Base-by-base conservation (phyloP, 805 yeast genomes). In the Scheffersomyces coipomensis region DNA sequence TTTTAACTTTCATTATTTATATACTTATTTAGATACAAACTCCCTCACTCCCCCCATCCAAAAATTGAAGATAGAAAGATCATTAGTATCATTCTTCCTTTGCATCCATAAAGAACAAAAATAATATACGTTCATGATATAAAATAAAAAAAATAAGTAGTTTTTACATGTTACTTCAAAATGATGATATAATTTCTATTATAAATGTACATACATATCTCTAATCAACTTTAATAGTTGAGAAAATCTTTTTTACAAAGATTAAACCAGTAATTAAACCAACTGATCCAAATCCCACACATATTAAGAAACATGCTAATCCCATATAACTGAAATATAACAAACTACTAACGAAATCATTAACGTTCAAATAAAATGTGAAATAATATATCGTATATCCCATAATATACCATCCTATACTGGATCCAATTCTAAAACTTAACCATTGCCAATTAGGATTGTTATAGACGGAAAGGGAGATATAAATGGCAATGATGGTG, bases 381-480 rank as follows among this genome's bases (percentile, higher is more conserved):
- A 79, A 76, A 57, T 88, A 87, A 54, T 83, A 85, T 16, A 83
- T 52, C 5, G 91, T 76, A 56, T 85, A 88, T 7, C 70, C 58
- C 47, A 78, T 78, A 42, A 88, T 71, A 62, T 84, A 87, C 71
- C 83, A 70, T 22, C 88, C 88, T 34, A 86, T 75, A 41, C 90
- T 79, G 3, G 70, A 56, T 4, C 95, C 87, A 21, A 81, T 78
- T 38, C 78, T 58, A 59, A 87, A 88, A 10, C 88, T 70, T 48
- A 82, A 72, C 96, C 96, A 88, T 55, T 86, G 87, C 96, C 96
- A 89, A 48, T 73, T 65, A 35, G 77, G 76, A 53, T 77, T 75
- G 36, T 75, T 77, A 48, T 76, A 66, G 17, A 71, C 69, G 2
- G 68, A 57, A 51, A 88, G 68, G 32, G 83, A 73, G 31, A 84